Evolutionary conservation across 495 filamentous ascomycete species (phyloP).

Genomic region (Aspergillus carlsbadensis): DNA sequence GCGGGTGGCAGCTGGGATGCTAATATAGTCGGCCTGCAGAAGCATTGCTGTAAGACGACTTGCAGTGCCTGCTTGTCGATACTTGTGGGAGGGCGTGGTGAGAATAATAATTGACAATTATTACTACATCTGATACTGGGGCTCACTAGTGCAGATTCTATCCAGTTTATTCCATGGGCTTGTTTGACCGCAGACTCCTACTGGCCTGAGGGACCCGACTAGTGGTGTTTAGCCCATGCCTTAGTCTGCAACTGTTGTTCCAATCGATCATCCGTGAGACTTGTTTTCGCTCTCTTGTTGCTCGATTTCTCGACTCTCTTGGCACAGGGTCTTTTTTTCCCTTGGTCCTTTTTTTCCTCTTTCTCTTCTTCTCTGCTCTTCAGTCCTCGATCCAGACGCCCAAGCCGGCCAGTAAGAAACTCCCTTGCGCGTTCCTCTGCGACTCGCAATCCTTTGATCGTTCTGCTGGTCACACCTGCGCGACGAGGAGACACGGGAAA

Average conservation of each 20-base stretch:
- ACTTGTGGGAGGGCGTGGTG: too few relatives aligned
- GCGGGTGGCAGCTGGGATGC: background rate
- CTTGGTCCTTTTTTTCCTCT: constrained; percentile 13
- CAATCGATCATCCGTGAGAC: constrained; percentile 18
- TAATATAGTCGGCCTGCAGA: background rate
- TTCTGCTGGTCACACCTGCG: constrained; percentile 12
- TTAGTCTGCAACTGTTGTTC: constrained; percentile 18
- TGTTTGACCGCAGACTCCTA: constrained; percentile 24
- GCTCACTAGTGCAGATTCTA: constrained; percentile 23
- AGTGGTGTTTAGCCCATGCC: constrained; percentile 14
- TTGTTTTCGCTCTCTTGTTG: constrained; percentile 14
- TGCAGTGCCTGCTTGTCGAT: constrained; percentile 1
- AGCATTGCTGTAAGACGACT: too few relatives aligned
- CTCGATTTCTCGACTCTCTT: constrained; percentile 12
- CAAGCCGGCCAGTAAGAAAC: constrained; percentile 15
- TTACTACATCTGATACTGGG: constrained; percentile 28
- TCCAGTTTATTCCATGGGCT: constrained; percentile 20
- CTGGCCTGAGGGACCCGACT: constrained; percentile 14
- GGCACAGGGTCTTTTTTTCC: constrained; percentile 12
- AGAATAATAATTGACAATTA: constrained; percentile 25
- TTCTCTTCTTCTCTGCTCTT: constrained; percentile 5
- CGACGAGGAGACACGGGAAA: constrained; percentile 18
- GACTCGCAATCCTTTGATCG: constrained; percentile 15
- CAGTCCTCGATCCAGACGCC: constrained; percentile 3
- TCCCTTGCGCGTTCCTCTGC: constrained; percentile 22